These are phyloP conservation scores for Curvularia verruculosa DNA, from an alignment of 2,329 filamentous ascomycete genomes.

Conservation along the genomic window DNA sequence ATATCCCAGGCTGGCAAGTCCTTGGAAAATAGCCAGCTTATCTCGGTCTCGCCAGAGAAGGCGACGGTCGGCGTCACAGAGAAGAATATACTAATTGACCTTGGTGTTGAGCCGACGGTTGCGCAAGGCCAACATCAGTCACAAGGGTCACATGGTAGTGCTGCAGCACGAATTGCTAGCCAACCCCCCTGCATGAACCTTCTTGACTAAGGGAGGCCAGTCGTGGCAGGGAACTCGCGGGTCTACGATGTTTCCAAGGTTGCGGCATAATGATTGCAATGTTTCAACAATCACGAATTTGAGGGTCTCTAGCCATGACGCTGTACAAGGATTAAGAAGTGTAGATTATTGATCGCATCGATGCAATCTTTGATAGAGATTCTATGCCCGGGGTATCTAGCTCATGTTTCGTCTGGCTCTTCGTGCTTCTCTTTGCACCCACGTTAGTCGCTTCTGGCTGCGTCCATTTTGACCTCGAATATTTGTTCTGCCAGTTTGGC, in stretches of 20 bases:
- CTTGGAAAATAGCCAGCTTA: slow-evolving; percentile 14
- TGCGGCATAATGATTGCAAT: not conserved
- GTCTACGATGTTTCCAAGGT: not conserved
- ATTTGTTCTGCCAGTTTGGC: slow-evolving; percentile 59
- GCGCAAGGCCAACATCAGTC: not conserved
- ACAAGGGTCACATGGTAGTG: slow-evolving; percentile 6
- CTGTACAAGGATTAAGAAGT: not conserved
- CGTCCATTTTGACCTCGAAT: slow-evolving; percentile 52
- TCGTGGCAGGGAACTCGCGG: not conserved
- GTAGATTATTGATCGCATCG: not conserved
- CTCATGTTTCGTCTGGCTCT: not conserved
- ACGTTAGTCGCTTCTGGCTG: slow-evolving; percentile 22
- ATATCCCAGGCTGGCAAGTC: not conserved
- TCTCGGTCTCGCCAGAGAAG: slow-evolving; percentile 25
- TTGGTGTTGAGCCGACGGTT: slow-evolving; percentile 11
- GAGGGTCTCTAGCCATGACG: not conserved
- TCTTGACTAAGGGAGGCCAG: slow-evolving; percentile 19
- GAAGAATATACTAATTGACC: slow-evolving; percentile 29
- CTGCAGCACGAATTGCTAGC: slow-evolving; percentile 2
- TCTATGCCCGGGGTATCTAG: slow-evolving; percentile 19
- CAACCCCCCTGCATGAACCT: slow-evolving; percentile 13
- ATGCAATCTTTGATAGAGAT: slow-evolving; percentile 1
- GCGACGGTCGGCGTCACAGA: slow-evolving; percentile 6
- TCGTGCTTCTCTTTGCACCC: not conserved
- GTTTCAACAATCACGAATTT: not conserved